Evolutionary conservation across 139 green algal species (phyloP).

Genomic region (Chlorella sp.): DNA sequence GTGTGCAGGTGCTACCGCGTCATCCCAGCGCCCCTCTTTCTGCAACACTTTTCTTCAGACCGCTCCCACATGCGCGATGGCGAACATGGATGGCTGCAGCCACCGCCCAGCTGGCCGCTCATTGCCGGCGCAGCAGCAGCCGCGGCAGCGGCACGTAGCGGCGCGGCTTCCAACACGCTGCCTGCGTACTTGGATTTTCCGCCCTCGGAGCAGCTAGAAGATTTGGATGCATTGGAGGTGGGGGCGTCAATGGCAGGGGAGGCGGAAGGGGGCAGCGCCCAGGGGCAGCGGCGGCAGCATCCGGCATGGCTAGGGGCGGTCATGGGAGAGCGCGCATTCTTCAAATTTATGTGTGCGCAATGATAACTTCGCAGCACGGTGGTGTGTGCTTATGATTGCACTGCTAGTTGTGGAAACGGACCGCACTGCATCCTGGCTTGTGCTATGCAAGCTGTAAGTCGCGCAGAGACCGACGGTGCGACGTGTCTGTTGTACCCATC

Average conservation of each 20-base stretch:
- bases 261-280: background rate
- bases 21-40: conserved; percentile 35
- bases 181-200: conserved; percentile 28
- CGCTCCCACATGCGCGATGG: conserved; percentile 55
- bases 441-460: too few relatives aligned
- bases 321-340: background rate
- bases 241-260: background rate
- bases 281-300: background rate
- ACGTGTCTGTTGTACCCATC: too few relatives aligned
- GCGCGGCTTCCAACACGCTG: conserved; percentile 34
- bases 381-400: too few relatives aligned
- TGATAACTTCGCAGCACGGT: too few relatives aligned
- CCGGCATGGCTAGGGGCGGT: background rate
- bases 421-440: too few relatives aligned
- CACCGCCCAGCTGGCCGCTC: conserved; percentile 53
- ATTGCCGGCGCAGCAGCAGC: conserved; percentile 4
- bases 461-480: too few relatives aligned
- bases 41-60: conserved; percentile 57
- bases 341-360: background rate
- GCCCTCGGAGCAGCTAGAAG: background rate
- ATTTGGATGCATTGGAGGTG: too few relatives aligned
- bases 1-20: conserved; percentile 49
- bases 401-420: too few relatives aligned
- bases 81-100: conserved; percentile 39
- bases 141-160: background rate